Evolutionary conservation across 2,329 filamentous ascomycete species (phyloP).

Genomic region (Alternaria sp.): DNA sequence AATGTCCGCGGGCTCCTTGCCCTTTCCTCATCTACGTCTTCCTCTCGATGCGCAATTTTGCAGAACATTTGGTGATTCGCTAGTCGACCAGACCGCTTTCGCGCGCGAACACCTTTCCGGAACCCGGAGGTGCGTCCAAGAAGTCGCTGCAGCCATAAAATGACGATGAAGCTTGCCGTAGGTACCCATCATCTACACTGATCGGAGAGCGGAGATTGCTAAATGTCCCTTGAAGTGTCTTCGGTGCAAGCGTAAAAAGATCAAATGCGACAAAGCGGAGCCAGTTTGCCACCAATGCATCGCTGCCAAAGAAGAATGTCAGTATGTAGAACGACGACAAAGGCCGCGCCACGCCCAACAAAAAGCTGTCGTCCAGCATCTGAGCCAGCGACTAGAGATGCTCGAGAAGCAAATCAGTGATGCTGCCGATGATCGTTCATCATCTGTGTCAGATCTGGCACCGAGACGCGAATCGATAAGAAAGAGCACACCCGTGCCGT

Average conservation of each 20-base stretch:
- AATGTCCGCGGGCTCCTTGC: background rate
- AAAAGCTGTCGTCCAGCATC: slow-evolving; percentile 27
- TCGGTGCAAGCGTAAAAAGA: slow-evolving; percentile 37
- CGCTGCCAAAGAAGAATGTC: slow-evolving; percentile 33
- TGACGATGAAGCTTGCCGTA: slow-evolving; percentile 29
- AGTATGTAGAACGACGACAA: slow-evolving; percentile 41
- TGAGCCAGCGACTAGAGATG: slow-evolving; percentile 35
- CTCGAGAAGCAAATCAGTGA: slow-evolving; percentile 36
- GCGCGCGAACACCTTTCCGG: background rate
- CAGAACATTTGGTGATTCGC: background rate
- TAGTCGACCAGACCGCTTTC: background rate
- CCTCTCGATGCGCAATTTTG: background rate
- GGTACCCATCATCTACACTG: background rate
- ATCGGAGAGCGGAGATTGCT: background rate
- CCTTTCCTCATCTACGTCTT: background rate
- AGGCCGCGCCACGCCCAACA: slow-evolving; percentile 36
- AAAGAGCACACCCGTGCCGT: slow-evolving; percentile 18
- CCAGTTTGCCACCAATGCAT: slow-evolving; percentile 40
- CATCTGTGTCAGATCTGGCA: slow-evolving; percentile 2
- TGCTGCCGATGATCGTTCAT: slow-evolving; percentile 7
- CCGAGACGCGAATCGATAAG: background rate
- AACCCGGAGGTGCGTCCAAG: background rate
- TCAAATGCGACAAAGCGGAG: slow-evolving; percentile 41
- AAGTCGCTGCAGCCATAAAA: background rate
- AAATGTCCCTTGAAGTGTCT: slow-evolving; percentile 22